These are phyloP conservation scores for Aurantiochytrium sp. DNA, from an alignment of 108 stramenopile genomes.

Conservation along the genomic window DNA sequence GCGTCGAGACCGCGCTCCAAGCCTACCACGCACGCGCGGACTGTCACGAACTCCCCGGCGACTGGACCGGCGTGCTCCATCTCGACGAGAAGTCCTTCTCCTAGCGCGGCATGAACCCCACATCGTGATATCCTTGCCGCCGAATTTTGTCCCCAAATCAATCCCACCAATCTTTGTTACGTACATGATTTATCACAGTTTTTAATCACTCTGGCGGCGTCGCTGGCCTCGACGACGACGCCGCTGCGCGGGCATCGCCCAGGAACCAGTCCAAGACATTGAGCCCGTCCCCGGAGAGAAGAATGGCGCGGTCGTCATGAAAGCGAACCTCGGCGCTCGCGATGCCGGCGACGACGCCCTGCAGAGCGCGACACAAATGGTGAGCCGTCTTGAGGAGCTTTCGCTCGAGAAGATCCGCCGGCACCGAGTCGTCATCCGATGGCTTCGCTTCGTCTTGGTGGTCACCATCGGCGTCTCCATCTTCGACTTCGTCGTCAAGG, in stretches of 20 bases:
- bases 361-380: background rate
- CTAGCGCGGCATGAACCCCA: background rate
- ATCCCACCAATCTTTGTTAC: too few relatives aligned
- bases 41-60: too few relatives aligned
- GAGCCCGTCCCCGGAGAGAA: background rate
- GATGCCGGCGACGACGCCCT: background rate
- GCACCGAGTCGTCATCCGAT: background rate
- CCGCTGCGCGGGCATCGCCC: background rate
- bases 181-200: too few relatives aligned
- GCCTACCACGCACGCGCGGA: background rate
- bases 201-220: too few relatives aligned
- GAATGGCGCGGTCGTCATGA: background rate
- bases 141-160: too few relatives aligned
- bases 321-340: background rate
- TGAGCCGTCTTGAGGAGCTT: background rate
- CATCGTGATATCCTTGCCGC: too few relatives aligned
- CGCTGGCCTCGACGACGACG: too few relatives aligned
- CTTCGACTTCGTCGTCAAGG: background rate
- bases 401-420: background rate
- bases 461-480: background rate
- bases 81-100: background rate
- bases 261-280: background rate
- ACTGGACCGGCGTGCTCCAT: background rate
- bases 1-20: background rate
- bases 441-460: background rate